Conservation (phyloP, 768 basidiomycete species). For the Boletus patriciae region DNA sequence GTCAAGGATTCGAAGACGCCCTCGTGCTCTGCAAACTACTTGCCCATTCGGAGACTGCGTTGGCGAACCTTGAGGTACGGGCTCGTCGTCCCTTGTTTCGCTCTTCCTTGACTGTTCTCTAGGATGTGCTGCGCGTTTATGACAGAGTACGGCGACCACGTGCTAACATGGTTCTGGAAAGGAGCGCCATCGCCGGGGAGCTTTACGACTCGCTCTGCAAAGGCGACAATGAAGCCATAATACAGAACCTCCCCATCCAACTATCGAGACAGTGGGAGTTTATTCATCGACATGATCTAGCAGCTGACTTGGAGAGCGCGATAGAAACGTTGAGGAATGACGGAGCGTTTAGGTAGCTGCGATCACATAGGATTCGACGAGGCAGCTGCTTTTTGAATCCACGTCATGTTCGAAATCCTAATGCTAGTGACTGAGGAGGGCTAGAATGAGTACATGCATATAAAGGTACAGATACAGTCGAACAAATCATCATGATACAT, state of each 20-base stretch:
- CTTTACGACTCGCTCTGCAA: constrained; percentile 39
- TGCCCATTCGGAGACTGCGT: constrained; percentile 40
- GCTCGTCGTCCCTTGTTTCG: not conserved
- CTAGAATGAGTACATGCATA: constrained; percentile 6
- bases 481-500: constrained; percentile 5
- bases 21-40: constrained; percentile 48
- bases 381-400: too few relatives aligned
- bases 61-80: constrained; percentile 43
- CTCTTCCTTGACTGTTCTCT: not conserved
- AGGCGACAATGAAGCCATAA: constrained; percentile 27
- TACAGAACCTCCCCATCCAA: constrained; percentile 35
- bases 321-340: constrained; percentile 20
- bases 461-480: constrained; percentile 9
- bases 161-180: constrained; percentile 48
- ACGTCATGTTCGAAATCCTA: too few relatives aligned
- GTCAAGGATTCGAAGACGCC: constrained; percentile 61
- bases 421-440: constrained; percentile 1
- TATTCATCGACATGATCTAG: constrained; percentile 51
- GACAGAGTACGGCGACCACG: constrained; percentile 45
- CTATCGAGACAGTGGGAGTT: constrained; percentile 44
- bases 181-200: constrained; percentile 42
- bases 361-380: not conserved
- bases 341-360: not conserved
- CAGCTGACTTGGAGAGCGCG: constrained; percentile 39
- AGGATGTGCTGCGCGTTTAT: constrained; percentile 51